These are phyloP conservation scores for Colletotrichum endophyticum DNA, from an alignment of 2,329 filamentous ascomycete genomes.

Conservation along the genomic window DNA sequence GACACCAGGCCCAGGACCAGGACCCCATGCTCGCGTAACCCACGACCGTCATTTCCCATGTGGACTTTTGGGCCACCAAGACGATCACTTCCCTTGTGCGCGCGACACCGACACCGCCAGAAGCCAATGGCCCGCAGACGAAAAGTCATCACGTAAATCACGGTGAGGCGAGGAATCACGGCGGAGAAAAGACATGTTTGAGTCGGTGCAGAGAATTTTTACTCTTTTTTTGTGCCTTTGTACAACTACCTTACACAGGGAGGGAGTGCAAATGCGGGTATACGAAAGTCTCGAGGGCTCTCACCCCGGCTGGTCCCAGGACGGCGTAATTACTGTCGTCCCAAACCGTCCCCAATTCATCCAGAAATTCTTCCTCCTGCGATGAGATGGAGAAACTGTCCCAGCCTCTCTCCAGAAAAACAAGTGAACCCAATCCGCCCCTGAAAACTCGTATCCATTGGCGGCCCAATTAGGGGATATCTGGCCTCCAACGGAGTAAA, in stretches of 20 bases:
- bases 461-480: constrained; percentile 20
- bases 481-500: constrained; percentile 1
- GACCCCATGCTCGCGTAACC: not conserved
- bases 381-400: not conserved
- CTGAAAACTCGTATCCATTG: not conserved
- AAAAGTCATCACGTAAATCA: not conserved
- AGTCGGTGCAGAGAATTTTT: constrained; percentile 30
- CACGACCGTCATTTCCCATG: constrained; percentile 1
- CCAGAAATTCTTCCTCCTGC: constrained; percentile 8
- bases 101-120: not conserved
- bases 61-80: not conserved
- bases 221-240: constrained; percentile 42
- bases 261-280: constrained; percentile 17
- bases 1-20: not conserved
- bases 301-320: constrained; percentile 3
- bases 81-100: not conserved
- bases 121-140: not conserved
- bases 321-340: not conserved
- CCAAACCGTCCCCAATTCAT: not conserved
- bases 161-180: not conserved
- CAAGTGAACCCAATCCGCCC: not conserved
- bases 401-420: constrained; percentile 21
- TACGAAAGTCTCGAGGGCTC: constrained; percentile 1
- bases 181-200: not conserved
- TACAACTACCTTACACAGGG: constrained; percentile 43